Evolutionary conservation across 2,329 filamentous ascomycete genomes (phyloP).

Genomic region (Neonectria punicea): DNA sequence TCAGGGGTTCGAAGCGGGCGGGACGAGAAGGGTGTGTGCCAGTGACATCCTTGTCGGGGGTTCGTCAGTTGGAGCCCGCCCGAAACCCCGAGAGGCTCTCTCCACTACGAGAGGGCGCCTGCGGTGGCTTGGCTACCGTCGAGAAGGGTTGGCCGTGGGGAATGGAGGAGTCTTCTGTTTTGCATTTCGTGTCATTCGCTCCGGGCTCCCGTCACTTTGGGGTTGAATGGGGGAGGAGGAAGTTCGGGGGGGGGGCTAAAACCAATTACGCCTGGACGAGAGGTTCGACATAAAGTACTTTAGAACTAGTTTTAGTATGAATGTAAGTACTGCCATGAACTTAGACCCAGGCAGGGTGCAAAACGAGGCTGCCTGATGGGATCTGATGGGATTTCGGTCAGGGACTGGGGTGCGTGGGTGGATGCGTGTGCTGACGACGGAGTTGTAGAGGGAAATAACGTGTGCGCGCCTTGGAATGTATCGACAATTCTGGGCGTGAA

Average conservation of each 20-base stretch:
- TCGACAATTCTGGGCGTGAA: conserved; percentile 7
- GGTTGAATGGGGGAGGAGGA: neutral
- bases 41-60: conserved; percentile 12
- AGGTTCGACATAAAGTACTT: neutral
- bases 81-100: conserved; percentile 8
- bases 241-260: conserved; percentile 5
- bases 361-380: conserved; percentile 6
- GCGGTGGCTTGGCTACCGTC: conserved; percentile 6
- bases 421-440: neutral
- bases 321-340: neutral
- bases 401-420: conserved; percentile 7
- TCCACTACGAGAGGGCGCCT: neutral
- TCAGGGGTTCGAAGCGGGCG: conserved; percentile 18
- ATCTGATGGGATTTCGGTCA: neutral
- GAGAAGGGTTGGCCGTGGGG: neutral
- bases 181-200: neutral
- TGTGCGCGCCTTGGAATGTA: conserved; percentile 6
- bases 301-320: too few species aligned
- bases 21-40: neutral
- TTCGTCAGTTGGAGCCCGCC: conserved; percentile 13
- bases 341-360: neutral
- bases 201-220: neutral
- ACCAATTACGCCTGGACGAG: conserved; percentile 13
- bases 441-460: neutral
- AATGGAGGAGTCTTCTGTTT: neutral